These are phyloP conservation scores for Diddensiella caesifluorescens DNA, from an alignment of 805 yeast species.

Conservation along the genomic window DNA sequence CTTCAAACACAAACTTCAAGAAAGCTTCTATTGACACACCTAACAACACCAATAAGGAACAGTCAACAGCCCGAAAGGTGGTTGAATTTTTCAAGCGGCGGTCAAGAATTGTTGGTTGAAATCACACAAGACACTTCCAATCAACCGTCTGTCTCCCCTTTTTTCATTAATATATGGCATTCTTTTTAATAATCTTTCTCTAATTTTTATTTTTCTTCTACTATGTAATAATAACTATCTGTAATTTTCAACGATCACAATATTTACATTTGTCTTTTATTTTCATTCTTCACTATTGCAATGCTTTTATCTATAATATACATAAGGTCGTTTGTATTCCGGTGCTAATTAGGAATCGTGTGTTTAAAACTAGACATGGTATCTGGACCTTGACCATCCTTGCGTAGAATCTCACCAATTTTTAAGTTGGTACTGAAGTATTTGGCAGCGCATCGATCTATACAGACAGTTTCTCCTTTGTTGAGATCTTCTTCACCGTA, in stretches of 20 bases:
- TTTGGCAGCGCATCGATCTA: conserved; percentile 82
- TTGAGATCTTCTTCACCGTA: conserved; percentile 80
- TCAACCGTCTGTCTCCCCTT: background rate
- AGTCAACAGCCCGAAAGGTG: conserved; percentile 31
- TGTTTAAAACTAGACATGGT: conserved; percentile 7
- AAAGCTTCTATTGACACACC: conserved; percentile 6
- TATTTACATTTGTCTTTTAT: conserved; percentile 1
- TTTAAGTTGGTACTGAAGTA: conserved; percentile 64
- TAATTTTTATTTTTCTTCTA: background rate
- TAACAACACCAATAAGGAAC: conserved; percentile 17
- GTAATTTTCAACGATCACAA: background rate
- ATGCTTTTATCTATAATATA: background rate
- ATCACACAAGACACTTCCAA: background rate
- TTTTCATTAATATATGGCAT: background rate
- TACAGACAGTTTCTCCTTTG: conserved; percentile 78
- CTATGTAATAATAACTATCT: conserved; percentile 2
- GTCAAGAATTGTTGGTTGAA: conserved; percentile 25
- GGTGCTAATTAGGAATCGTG: background rate
- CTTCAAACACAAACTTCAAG: background rate
- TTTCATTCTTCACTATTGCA: conserved; percentile 6
- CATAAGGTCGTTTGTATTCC: background rate
- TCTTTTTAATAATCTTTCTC: background rate
- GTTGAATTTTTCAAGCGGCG: conserved; percentile 35
- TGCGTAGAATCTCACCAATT: conserved; percentile 27
- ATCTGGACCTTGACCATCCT: conserved; percentile 15